phyloP scores from a whole-genome alignment of 495 filamentous ascomycete genomes.

The Tuber borchii region DNA sequence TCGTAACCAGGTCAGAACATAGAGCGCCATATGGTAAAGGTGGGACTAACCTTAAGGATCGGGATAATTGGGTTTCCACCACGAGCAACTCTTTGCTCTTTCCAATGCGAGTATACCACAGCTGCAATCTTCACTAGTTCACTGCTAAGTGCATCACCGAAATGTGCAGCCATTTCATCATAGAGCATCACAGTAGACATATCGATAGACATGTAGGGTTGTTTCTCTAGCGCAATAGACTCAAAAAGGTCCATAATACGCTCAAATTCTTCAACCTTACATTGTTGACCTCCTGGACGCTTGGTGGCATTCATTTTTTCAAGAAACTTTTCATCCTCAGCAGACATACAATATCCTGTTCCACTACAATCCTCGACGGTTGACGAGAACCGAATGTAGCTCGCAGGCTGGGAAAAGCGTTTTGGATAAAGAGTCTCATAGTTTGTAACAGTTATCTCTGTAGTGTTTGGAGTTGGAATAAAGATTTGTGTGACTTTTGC shows the following conservation, averaged over 20 bases:
- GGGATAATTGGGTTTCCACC: conserved; percentile 65
- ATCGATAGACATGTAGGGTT: conserved; percentile 84
- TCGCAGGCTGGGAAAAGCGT: conserved; percentile 70
- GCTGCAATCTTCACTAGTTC: conserved; percentile 67
- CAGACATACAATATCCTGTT: conserved; percentile 84
- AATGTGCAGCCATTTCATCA: conserved; percentile 68
- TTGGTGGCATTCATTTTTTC: conserved; percentile 69
- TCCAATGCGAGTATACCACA: conserved; percentile 89
- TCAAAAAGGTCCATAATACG: conserved; percentile 92
- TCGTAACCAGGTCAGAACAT: not conserved
- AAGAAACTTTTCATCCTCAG: conserved; percentile 79
- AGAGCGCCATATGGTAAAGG: not conserved
- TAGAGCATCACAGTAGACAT: conserved; percentile 70
- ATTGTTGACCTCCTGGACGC: conserved; percentile 55
- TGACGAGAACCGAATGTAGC: conserved; percentile 95
- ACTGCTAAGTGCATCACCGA: conserved; percentile 65
- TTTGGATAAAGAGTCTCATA: conserved; percentile 85
- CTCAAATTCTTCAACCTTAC: conserved; percentile 86
- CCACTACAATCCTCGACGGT: conserved; percentile 89
- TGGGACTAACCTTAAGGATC: conserved; percentile 60
- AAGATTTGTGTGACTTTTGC: conserved; percentile 64
- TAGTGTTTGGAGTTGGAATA: conserved; percentile 76
- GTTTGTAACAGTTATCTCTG: conserved; percentile 66
- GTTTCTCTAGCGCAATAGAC: conserved; percentile 67
- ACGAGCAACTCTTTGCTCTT: conserved; percentile 56